Base-by-base conservation (phyloP, 345 rosid genomes). In the Gynandropsis gynandra region DNA sequence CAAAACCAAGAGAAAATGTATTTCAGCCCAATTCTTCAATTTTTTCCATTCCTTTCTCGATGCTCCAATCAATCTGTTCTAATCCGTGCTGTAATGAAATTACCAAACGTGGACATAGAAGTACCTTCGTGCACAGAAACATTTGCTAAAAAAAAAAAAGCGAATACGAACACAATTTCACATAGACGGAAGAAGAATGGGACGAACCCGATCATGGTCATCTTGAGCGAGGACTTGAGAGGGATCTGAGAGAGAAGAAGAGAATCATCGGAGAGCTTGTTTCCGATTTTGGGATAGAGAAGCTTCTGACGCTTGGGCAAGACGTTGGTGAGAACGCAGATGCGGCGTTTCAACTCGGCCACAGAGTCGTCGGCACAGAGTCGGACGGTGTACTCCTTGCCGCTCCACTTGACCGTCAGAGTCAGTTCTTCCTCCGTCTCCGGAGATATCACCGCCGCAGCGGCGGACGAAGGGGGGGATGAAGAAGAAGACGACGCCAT, bases 261-360 rank as follows among this genome's bases (percentile, higher is more conserved):
- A 33, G 84, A 56, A 47, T 82, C 95, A 34, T 87, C 93, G 41
- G 96, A 71, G 62, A 92, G 89, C 59, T 76, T 87, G 58, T 84
- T 79, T 35, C 89, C 93, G 57, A 81, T 69, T 69, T 92, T 87
- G 5, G 98, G 96, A 64, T 85, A 92, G 32, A 92, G 87, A 61
- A 92, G 96, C 78, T 92, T 92, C 71, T 92, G 98, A 31, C 96
- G 74, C 63, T 85, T 85, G 36, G 96, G 98, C 39, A 87, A 64
- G 55, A 92, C 96, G 53, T 70, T 77, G 31, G 95, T 82, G 67
- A 80, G 70, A 54, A 87, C 67, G 72, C 93, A 92, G 52, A 92
- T 85, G 51, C 96, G 75, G 52, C 89, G 96, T 61, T 92, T 92
- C 74, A 92, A 50, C 70, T 87, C 98, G 11, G 86, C 87, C 5